A percentile compares a stretch with the other conserved stretches of the same genome.
phyloP scores from a whole-genome alignment of 1,139 yeast species.

The Saccharomyces hybrid region DNA sequence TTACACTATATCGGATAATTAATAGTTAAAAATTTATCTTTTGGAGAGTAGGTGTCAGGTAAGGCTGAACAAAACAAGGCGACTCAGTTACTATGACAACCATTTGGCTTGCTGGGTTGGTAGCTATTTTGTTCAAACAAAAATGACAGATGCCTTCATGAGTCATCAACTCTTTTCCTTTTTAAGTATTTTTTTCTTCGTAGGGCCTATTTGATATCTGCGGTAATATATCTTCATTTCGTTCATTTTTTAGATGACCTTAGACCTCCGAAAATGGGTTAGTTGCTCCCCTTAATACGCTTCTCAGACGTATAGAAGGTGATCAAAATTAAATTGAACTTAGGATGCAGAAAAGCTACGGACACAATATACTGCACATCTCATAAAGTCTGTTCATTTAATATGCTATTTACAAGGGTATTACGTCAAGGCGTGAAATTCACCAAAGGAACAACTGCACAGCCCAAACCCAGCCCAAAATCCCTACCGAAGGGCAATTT shows the following conservation, averaged over 20 bases:
- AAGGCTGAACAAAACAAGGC: not conserved
- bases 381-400: not conserved
- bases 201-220: not conserved
- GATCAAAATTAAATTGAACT: not conserved
- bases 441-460: not conserved
- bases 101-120: not conserved
- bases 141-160: not conserved
- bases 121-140: not conserved
- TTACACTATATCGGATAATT: too few species aligned
- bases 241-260: not conserved
- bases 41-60: not conserved
- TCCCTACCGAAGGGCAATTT: not conserved
- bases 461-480: not conserved
- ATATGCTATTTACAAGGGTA: not conserved
- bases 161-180: not conserved
- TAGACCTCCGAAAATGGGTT: not conserved
- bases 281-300: not conserved
- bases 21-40: too few species aligned
- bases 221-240: not conserved
- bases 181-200: not conserved
- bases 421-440: not conserved
- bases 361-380: not conserved
- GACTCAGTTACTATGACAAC: not conserved
- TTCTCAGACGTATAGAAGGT: not conserved
- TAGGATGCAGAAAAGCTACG: not conserved